phyloP scores from a whole-genome alignment of 2,329 filamentous ascomycete species.

The Xenoacremonium recifei region DNA sequence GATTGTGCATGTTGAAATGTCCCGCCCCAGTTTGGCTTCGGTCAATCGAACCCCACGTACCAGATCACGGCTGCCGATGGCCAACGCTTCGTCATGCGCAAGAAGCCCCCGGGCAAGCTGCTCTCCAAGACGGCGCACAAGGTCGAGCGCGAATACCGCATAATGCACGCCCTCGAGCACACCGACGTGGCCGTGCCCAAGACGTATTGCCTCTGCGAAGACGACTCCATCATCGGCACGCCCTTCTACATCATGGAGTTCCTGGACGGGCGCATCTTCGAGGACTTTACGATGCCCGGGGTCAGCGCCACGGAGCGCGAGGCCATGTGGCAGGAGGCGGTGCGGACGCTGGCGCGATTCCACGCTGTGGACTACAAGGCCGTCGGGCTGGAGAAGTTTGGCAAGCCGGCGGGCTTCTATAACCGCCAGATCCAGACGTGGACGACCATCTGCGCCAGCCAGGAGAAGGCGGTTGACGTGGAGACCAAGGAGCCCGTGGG shows the following conservation, averaged over 20 bases:
- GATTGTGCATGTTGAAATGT: conserved; percentile 5
- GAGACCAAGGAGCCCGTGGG: conserved; percentile 78
- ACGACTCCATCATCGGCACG: conserved; percentile 76
- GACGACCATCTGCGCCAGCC: conserved; percentile 71
- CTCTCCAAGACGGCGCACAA: conserved; percentile 93
- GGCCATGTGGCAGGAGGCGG: conserved; percentile 82
- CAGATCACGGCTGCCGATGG: conserved; percentile 74
- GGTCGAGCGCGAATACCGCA: conserved; percentile 92
- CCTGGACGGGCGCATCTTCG: conserved; percentile 88
- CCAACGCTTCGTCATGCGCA: conserved; percentile 82
- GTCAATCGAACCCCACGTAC: conserved; percentile 97
- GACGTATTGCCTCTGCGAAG: conserved; percentile 83
- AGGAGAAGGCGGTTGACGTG: conserved; percentile 72
- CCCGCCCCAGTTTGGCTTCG: conserved; percentile 78
- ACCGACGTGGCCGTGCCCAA: conserved; percentile 86
- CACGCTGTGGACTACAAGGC: conserved; percentile 69
- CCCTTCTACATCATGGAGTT: conserved; percentile 98
- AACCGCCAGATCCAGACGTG: conserved; percentile 83
- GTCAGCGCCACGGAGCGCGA: conserved; percentile 66
- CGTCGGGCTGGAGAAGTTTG: conserved; percentile 71
- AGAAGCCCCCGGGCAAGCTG: conserved; percentile 95
- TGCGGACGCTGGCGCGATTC: conserved; percentile 80
- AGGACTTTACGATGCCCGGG: conserved; percentile 78
- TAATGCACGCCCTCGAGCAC: conserved; percentile 76
- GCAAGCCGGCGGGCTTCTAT: conserved; percentile 76